These are phyloP conservation scores for Rhizopogon hawkerae DNA, from an alignment of 1,284 basidiomycete species.

Conservation along the genomic window DNA sequence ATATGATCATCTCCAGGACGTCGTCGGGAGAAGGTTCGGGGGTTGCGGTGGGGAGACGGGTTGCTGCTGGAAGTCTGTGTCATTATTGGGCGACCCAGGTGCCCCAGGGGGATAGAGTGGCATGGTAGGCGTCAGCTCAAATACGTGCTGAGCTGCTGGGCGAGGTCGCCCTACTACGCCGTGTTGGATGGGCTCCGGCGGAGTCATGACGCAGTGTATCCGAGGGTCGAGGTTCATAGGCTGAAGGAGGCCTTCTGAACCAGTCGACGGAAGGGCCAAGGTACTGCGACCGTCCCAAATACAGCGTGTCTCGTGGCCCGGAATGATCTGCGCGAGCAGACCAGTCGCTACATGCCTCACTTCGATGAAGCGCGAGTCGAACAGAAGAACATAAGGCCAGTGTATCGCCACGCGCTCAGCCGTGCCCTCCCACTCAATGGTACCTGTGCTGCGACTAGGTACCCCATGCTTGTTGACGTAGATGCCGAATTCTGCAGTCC, in stretches of 20 bases:
- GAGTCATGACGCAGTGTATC: constrained; percentile 69
- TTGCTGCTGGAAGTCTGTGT: constrained; percentile 52
- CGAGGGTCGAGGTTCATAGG: constrained; percentile 60
- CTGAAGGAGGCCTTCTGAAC: constrained; percentile 25
- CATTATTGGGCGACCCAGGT: constrained; percentile 54
- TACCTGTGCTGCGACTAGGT: constrained; percentile 61
- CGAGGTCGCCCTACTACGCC: constrained; percentile 31
- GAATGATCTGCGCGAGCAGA: constrained; percentile 83
- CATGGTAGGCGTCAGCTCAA: constrained; percentile 72
- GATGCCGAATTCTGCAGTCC: constrained; percentile 72
- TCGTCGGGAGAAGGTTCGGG: constrained; percentile 27
- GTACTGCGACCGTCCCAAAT: constrained; percentile 78
- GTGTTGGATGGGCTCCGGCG: constrained; percentile 36
- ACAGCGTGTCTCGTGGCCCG: constrained; percentile 73
- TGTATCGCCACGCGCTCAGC: constrained; percentile 84
- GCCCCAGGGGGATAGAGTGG: constrained; percentile 58
- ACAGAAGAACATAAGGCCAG: constrained; percentile 82
- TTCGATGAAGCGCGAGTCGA: constrained; percentile 90
- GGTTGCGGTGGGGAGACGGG: constrained; percentile 57
- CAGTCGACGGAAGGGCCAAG: constrained; percentile 29
- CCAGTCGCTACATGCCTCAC: constrained; percentile 82
- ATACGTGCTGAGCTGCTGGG: constrained; percentile 64
- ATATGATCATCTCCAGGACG: constrained; percentile 4
- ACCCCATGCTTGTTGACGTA: constrained; percentile 86
- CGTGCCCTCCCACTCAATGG: constrained; percentile 93